Evolutionary conservation across 306 rosid species (phyloP).

Genomic region (Prunus mume): DNA sequence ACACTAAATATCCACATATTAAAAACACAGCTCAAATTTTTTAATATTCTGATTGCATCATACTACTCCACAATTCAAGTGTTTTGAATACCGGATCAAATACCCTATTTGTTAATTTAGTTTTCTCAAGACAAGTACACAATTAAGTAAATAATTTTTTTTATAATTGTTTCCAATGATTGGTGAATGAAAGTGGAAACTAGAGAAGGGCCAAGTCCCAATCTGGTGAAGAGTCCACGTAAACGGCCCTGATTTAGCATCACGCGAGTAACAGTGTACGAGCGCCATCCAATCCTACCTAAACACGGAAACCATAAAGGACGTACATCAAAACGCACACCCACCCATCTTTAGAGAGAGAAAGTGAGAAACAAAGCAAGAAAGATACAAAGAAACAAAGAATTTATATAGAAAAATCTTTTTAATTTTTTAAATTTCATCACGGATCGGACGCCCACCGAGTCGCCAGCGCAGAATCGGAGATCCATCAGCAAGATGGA

Average conservation of each 20-base stretch:
- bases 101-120: too few species aligned
- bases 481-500: constrained; percentile 60
- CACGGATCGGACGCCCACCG: constrained; percentile 43
- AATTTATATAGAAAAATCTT: not conserved
- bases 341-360: not conserved
- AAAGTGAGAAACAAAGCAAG: constrained; percentile 22
- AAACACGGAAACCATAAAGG: constrained; percentile 26
- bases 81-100: too few species aligned
- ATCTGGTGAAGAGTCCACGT: not conserved
- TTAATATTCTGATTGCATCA: too few species aligned
- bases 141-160: too few species aligned
- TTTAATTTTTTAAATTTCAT: not conserved
- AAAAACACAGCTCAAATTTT: too few species aligned
- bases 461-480: constrained; percentile 23
- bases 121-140: too few species aligned
- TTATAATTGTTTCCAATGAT: too few species aligned
- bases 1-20: too few species aligned
- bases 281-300: constrained; percentile 16
- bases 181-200: too few species aligned
- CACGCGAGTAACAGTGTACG: not conserved
- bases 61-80: too few species aligned
- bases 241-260: constrained; percentile 33
- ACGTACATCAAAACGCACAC: not conserved
- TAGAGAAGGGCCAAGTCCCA: not conserved
- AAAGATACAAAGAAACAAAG: not conserved